Conservation (phyloP, 2,329 filamentous ascomycete genomes). For the Parastagonospora avenae region DNA sequence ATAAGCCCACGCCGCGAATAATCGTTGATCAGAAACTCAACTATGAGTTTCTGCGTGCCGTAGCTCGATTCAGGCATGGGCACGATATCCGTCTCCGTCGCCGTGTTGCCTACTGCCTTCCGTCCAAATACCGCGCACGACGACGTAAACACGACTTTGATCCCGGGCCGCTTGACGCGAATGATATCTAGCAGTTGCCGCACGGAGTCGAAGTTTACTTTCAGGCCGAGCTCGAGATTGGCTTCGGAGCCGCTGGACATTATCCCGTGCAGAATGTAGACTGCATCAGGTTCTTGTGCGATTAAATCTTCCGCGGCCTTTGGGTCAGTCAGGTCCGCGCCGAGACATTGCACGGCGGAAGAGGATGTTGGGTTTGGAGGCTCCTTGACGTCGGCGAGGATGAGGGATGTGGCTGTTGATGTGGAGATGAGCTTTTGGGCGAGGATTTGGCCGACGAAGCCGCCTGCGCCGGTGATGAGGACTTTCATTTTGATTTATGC, state of each 20-base stretch:
- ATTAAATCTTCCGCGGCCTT: conserved; percentile 31
- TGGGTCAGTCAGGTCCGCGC: conserved; percentile 58
- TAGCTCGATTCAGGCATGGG: conserved; percentile 68
- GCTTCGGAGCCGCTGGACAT: conserved; percentile 69
- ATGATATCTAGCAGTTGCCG: conserved; percentile 61
- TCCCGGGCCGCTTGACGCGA: conserved; percentile 55
- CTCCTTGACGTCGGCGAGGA: conserved; percentile 63
- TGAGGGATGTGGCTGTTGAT: conserved; percentile 52
- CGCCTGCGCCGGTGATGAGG: conserved; percentile 68
- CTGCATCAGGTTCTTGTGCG: conserved; percentile 35
- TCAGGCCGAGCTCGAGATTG: conserved; percentile 63
- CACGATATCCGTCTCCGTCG: conserved; percentile 51
- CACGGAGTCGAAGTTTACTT: conserved; percentile 66
- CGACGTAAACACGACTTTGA: conserved; percentile 65
- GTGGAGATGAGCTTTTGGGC: conserved; percentile 60
- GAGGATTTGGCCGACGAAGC: conserved; percentile 68
- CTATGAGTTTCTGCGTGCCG: conserved; percentile 67
- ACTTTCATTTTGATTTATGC: conserved; percentile 43
- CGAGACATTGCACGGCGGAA: conserved; percentile 56
- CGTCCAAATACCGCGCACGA: conserved; percentile 68
- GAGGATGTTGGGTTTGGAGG: conserved; percentile 55
- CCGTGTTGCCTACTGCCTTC: conserved; percentile 54
- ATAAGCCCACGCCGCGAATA: conserved; percentile 65
- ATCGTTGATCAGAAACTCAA: conserved; percentile 67
- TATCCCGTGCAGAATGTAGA: conserved; percentile 69